Conservation (phyloP, 306 rosid genomes). For the Vigna hirtella region DNA sequence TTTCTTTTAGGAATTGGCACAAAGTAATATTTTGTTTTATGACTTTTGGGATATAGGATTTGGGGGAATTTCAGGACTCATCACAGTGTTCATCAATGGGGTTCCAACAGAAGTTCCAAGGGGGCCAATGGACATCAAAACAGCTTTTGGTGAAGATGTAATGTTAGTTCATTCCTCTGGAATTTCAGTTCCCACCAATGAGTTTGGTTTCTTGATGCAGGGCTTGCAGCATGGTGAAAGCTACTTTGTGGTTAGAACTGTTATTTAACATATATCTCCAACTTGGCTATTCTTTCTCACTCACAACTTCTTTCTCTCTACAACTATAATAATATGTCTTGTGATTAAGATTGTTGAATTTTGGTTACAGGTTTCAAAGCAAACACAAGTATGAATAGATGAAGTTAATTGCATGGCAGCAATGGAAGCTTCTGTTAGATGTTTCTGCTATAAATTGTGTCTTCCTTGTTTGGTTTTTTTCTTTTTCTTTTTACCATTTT, state of each 20-base stretch:
- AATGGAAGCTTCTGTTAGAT: slow-evolving; percentile 41
- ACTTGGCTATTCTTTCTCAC: not conserved
- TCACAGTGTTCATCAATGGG: slow-evolving; percentile 87
- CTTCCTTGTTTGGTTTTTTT: not conserved
- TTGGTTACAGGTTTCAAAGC: slow-evolving; percentile 63
- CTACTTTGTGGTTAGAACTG: slow-evolving; percentile 77
- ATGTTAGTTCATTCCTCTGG: slow-evolving; percentile 86
- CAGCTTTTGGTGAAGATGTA: slow-evolving; percentile 74
- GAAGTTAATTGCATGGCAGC: slow-evolving; percentile 41
- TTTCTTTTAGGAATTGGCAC: too few relatives aligned
- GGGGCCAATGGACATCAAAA: slow-evolving; percentile 71
- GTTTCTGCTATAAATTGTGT: slow-evolving; percentile 40
- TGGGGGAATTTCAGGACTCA: slow-evolving; percentile 56
- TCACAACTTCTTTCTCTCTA: not conserved
- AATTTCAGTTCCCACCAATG: slow-evolving; percentile 70
- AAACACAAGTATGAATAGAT: slow-evolving; percentile 39
- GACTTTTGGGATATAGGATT: slow-evolving; percentile 28
- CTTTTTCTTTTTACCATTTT: not conserved
- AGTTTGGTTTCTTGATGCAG: slow-evolving; percentile 71
- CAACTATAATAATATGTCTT: not conserved
- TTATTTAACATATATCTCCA: not conserved
- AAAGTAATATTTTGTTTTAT: not conserved
- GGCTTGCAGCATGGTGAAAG: slow-evolving; percentile 83
- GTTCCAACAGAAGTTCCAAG: slow-evolving; percentile 75
- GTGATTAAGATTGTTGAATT: slow-evolving; percentile 23